Conservation (phyloP, 2,329 filamentous ascomycete species). For the Colletotrichum tanaceti region DNA sequence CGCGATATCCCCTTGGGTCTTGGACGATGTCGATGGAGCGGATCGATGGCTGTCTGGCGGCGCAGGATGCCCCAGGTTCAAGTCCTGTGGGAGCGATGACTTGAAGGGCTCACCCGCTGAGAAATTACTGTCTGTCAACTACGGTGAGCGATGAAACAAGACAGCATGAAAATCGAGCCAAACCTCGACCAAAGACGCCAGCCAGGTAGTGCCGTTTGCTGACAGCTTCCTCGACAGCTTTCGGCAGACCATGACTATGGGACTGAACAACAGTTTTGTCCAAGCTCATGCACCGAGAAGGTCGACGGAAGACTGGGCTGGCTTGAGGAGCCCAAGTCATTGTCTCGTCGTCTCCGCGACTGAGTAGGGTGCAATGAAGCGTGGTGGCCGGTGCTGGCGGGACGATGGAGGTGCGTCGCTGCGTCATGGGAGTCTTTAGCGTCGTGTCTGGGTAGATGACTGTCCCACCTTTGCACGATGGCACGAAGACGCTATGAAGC, state of each 20-base stretch:
- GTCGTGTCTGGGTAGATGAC: constrained; percentile 19
- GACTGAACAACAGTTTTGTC: background rate
- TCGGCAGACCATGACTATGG: background rate
- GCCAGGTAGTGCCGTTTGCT: background rate
- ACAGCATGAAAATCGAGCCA: background rate
- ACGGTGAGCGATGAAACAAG: background rate
- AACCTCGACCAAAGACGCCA: constrained; percentile 4
- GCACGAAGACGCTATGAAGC: constrained; percentile 19
- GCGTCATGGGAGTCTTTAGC: background rate
- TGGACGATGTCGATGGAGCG: background rate
- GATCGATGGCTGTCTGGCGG: background rate
- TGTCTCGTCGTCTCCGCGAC: background rate
- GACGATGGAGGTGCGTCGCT: constrained; percentile 3
- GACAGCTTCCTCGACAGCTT: background rate
- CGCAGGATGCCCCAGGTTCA: too few species aligned
- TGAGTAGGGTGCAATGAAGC: constrained; percentile 31
- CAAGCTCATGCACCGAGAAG: constrained; percentile 31
- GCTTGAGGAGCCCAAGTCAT: constrained; percentile 19
- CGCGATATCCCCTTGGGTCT: too few species aligned
- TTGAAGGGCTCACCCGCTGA: too few species aligned
- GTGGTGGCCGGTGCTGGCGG: constrained; percentile 22
- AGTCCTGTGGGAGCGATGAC: too few species aligned
- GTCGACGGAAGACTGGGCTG: constrained; percentile 9
- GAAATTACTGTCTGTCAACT: background rate
- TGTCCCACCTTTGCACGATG: constrained; percentile 4